phyloP scores from a whole-genome alignment of 164 flowering plant species.

The Akebia trifoliata region DNA sequence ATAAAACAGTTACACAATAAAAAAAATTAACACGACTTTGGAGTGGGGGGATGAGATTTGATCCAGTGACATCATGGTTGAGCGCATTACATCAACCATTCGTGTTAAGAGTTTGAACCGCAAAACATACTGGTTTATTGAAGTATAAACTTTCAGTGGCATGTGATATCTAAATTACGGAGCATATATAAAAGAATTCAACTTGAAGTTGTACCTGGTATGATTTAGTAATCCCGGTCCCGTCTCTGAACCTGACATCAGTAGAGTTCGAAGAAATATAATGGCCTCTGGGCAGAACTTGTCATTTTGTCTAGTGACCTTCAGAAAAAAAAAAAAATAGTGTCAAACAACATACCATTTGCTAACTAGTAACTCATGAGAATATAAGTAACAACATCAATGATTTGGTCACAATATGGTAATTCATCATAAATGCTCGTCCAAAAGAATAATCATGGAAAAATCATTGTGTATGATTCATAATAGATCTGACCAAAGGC shows the following conservation, averaged over 20 bases:
- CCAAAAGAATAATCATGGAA: not conserved
- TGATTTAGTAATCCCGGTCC: constrained; percentile 25
- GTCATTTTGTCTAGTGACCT: constrained; percentile 69
- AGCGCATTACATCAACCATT: no score
- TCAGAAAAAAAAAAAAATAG: constrained; percentile 14
- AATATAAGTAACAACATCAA: not conserved
- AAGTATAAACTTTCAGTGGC: not conserved
- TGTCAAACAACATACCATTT: not conserved
- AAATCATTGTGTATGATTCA: no score
- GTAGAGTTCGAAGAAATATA: constrained; percentile 50
- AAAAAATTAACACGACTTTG: not conserved
- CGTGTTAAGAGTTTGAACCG: no score
- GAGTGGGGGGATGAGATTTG: not conserved
- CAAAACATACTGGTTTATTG: not conserved
- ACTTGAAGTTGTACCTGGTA: constrained; percentile 39
- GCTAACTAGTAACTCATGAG: not conserved
- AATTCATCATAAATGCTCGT: not conserved
- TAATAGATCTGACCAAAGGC: not conserved
- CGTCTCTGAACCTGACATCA: constrained; percentile 47
- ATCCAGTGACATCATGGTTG: no score
- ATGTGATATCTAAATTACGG: no score
- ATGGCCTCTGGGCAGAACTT: constrained; percentile 91
- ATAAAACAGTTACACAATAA: constrained; percentile 39
- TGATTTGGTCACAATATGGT: not conserved
- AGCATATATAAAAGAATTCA: not conserved